Base-by-base conservation (phyloP, 306 rosid genomes). In the Luffa acutangula region DNA sequence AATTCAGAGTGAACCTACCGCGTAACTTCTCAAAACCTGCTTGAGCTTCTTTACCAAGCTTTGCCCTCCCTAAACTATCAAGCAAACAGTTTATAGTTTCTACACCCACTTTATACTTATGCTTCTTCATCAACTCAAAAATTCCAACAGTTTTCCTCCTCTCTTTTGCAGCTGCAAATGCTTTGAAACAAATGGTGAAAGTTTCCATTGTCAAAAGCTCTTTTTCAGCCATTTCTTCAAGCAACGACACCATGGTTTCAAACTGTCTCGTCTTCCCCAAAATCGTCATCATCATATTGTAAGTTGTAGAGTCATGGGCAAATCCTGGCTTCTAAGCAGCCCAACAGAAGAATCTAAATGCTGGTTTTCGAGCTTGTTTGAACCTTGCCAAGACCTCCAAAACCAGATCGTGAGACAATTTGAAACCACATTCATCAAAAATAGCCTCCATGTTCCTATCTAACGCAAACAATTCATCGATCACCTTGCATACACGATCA, bases 401-500 rank as follows among this genome's bases (percentile, higher is more conserved):
- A 49, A 95, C 96, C 85, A 92, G 88, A 87, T 91, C 96, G 81
- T 82, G 90, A 0, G 99, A 91, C 74, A 95, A 87, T 36, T 64
- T 31, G 76, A 92, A 76, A 53, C 87, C 83, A 70, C 85, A 87
- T 76, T 89, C 93, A 88, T 95, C 96, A 20, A 95, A 96, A 84
- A 92, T 97, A 0, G 87, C 93, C 85, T 95, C 97, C 97, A 95
- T 91, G 83, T 91, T 95, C 88, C 93, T 82, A 87, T 95, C 98
- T 57, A 95, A 82, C 0, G 92, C 93, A 89, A 90, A 89, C 97
- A 95, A 90, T 82, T 95, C 97, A 48, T 87, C 91, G 58, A 95
- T 88, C 90, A 95, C 88, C 93, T 88, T 89, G 89, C 93, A 95
- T 51, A 92, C 90, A 63, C 89, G 85, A 65, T 84, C 84, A 70